Evolutionary conservation across 805 yeast genomes (phyloP).

Genomic region (Yamadazyma akitaensis): DNA sequence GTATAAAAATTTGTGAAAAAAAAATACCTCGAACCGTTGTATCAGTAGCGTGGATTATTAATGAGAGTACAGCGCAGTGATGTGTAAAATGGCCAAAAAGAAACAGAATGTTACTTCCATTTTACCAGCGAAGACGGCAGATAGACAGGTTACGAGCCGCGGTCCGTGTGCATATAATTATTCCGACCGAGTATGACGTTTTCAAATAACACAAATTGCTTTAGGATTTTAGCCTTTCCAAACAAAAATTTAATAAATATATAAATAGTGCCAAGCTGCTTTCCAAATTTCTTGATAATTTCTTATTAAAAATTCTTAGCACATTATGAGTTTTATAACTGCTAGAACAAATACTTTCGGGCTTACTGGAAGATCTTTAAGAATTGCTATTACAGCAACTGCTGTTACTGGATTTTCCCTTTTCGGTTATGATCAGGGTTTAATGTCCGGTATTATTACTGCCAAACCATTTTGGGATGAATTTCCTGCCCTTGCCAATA

Average conservation of each 20-base stretch:
- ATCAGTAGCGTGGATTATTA: too few species aligned
- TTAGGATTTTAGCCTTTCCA: background rate
- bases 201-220: constrained; percentile 1
- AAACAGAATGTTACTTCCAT: too few species aligned
- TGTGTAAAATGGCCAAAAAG: too few species aligned
- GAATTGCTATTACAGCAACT: constrained; percentile 25
- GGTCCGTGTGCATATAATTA: constrained; percentile 8
- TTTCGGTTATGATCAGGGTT: constrained; percentile 40
- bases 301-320: constrained; percentile 1
- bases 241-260: background rate
- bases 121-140: background rate
- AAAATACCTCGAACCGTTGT: too few species aligned
- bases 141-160: background rate
- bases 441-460: constrained; percentile 43
- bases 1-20: too few species aligned
- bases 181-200: constrained; percentile 10
- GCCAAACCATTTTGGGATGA: constrained; percentile 35
- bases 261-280: constrained; percentile 6
- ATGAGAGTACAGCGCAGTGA: too few species aligned
- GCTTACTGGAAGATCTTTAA: constrained; percentile 48
- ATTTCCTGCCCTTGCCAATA: constrained; percentile 35
- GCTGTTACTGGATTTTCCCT: constrained; percentile 32
- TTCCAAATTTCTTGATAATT: background rate
- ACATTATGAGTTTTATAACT: constrained; percentile 10
- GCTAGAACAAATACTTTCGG: constrained; percentile 54